phyloP scores from a whole-genome alignment of 78 protist species.

The Dictyostelium intermedium region DNA sequence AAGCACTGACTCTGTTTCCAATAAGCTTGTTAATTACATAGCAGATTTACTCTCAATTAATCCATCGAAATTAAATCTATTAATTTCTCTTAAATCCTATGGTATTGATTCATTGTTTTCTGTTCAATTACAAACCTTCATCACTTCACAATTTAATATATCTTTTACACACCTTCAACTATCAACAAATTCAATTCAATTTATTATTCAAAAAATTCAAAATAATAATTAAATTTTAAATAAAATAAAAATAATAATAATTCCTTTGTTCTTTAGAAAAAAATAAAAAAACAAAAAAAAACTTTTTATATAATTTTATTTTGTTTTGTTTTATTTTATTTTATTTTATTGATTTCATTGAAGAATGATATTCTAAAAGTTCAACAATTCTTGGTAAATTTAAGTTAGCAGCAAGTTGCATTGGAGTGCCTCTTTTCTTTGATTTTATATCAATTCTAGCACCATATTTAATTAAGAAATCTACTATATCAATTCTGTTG shows the following conservation, averaged over 20 bases:
- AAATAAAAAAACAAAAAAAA: no score
- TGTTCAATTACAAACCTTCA: no score
- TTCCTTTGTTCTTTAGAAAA: no score
- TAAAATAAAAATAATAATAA: no score
- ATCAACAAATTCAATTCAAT: no score
- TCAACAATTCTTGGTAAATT: not conserved
- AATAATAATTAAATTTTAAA: no score
- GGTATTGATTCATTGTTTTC: not conserved
- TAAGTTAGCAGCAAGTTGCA: not conserved
- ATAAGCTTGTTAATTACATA: not conserved
- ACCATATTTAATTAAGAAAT: conserved; percentile 1
- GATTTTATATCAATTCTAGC: conserved; percentile 20
- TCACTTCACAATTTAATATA: no score
- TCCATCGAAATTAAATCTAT: not conserved
- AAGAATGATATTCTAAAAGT: not conserved
- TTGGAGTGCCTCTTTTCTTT: conserved; percentile 56
- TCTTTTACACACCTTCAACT: no score
- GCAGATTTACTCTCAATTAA: conserved; percentile 21
- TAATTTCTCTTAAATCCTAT: not conserved
- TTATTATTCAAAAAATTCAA: no score
- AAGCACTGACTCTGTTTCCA: not conserved
- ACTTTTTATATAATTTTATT: no score
- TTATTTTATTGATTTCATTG: not conserved
- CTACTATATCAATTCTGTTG: not conserved
- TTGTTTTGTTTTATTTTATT: not conserved